A percentile compares a stretch with the other conserved stretches of the same genome.
Evolutionary conservation across 1,139 yeast genomes (phyloP).

Genomic region (Yamadazyma dushanensis): DNA sequence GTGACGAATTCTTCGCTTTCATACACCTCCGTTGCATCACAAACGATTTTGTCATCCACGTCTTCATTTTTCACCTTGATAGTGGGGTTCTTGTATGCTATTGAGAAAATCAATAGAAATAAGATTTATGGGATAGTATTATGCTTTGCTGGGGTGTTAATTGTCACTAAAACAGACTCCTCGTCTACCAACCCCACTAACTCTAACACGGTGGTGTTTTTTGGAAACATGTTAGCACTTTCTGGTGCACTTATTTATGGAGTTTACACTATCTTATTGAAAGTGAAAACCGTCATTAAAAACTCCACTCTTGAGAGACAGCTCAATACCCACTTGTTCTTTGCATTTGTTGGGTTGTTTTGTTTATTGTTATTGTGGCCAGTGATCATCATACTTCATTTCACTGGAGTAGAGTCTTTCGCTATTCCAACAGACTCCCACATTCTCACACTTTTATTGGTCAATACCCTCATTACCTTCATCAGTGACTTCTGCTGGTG

Average conservation of each 20-base stretch:
- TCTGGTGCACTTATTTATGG: constrained; percentile 87
- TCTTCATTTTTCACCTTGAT: constrained; percentile 89
- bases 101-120: constrained; percentile 64
- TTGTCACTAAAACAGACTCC: constrained; percentile 67
- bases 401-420: constrained; percentile 63
- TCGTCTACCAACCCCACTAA: constrained; percentile 28
- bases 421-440: constrained; percentile 61
- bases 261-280: constrained; percentile 82
- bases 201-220: constrained; percentile 44
- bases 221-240: constrained; percentile 81
- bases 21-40: constrained; percentile 90
- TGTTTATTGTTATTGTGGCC: constrained; percentile 86
- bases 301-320: constrained; percentile 61
- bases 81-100: constrained; percentile 70
- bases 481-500: constrained; percentile 95
- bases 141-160: constrained; percentile 75
- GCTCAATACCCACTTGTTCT: constrained; percentile 81
- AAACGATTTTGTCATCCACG: constrained; percentile 88
- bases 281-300: constrained; percentile 54
- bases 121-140: constrained; percentile 71
- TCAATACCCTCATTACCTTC: constrained; percentile 77
- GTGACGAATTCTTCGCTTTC: constrained; percentile 84
- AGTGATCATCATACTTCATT: constrained; percentile 62
- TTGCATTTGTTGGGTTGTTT: constrained; percentile 91
- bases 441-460: constrained; percentile 53